Evolutionary conservation across 768 basidiomycete genomes (phyloP).

Genomic region (Pleurotus citrinopileatus): DNA sequence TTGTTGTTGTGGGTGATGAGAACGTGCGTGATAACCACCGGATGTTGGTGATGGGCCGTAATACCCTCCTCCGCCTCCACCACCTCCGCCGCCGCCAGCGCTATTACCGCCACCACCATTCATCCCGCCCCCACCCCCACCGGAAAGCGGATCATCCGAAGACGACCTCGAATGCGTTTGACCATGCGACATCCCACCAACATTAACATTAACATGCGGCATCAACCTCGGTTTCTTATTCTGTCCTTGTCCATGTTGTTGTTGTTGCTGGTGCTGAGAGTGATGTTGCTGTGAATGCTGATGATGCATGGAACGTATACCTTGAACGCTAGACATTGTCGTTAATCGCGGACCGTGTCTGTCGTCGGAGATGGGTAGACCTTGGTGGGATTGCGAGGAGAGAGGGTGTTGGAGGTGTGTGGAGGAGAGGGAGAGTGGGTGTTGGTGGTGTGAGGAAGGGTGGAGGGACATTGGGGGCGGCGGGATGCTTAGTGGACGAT

Average conservation of each 20-base stretch:
- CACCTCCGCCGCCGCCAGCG: conserved; percentile 3
- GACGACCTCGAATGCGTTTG: conserved; percentile 27
- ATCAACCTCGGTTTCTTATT: conserved; percentile 22
- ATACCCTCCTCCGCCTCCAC: conserved; percentile 11
- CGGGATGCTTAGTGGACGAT: conserved; percentile 24
- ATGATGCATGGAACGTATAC: conserved; percentile 10
- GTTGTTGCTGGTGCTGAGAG: conserved; percentile 11
- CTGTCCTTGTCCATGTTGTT: conserved; percentile 10
- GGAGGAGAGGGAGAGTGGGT: conserved; percentile 18
- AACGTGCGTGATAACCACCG: conserved; percentile 3
- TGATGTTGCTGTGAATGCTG: conserved; percentile 7
- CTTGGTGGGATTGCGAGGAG: conserved; percentile 7
- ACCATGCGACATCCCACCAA: conserved; percentile 12
- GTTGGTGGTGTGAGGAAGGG: conserved; percentile 16
- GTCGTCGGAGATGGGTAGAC: conserved; percentile 29
- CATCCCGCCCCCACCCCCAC: conserved; percentile 2
- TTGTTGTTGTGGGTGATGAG: conserved; percentile 11
- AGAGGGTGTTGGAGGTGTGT: conserved; percentile 17
- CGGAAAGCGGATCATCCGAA: conserved; percentile 20
- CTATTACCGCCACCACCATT: conserved; percentile 10
- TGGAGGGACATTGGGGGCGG: conserved; percentile 23
- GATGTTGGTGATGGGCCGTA: conserved; percentile 5
- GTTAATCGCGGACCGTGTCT: conserved; percentile 20
- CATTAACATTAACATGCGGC: conserved; percentile 13
- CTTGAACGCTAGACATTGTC: conserved; percentile 3